Conservation (phyloP, 345 rosid species). For the Noccaea caerulescens region DNA sequence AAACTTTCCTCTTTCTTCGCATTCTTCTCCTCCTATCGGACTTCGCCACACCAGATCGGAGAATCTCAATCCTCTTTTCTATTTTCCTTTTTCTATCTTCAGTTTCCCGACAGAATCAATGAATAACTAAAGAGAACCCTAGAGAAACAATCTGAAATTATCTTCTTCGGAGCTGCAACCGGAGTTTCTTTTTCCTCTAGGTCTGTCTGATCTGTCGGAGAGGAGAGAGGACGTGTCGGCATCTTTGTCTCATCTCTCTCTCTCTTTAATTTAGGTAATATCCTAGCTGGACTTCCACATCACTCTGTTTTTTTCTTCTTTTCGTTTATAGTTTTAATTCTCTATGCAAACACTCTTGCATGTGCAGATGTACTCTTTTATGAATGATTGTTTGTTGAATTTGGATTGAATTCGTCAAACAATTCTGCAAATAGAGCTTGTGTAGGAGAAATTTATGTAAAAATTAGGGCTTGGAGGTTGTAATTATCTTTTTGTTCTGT, state of each 20-base stretch:
- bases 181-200: slow-evolving; percentile 23
- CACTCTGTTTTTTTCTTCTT: slow-evolving; percentile 32
- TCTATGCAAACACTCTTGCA: slow-evolving; percentile 10
- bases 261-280: slow-evolving; percentile 16
- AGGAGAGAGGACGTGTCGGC: slow-evolving; percentile 38
- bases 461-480: background rate
- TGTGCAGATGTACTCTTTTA: background rate
- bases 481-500: background rate
- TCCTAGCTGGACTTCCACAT: slow-evolving; percentile 70
- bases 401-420: background rate
- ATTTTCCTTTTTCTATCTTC: background rate
- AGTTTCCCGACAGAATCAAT: slow-evolving; percentile 28
- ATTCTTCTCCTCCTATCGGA: slow-evolving; percentile 49
- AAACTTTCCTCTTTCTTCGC: slow-evolving; percentile 40
- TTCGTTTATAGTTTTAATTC: background rate
- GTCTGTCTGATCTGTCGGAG: slow-evolving; percentile 52
- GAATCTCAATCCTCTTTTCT: slow-evolving; percentile 17
- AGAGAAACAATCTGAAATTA: background rate
- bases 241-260: slow-evolving; percentile 30
- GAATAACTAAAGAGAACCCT: slow-evolving; percentile 17
- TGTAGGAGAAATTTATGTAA: background rate
- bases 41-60: slow-evolving; percentile 55
- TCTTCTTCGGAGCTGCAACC: slow-evolving; percentile 18
- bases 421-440: background rate
- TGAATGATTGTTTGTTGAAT: background rate